Evolutionary conservation across 148 eudicot genomes (phyloP), one percentile per base, ranked within the genome.

Genomic region (Spergularia bocconei): DNA sequence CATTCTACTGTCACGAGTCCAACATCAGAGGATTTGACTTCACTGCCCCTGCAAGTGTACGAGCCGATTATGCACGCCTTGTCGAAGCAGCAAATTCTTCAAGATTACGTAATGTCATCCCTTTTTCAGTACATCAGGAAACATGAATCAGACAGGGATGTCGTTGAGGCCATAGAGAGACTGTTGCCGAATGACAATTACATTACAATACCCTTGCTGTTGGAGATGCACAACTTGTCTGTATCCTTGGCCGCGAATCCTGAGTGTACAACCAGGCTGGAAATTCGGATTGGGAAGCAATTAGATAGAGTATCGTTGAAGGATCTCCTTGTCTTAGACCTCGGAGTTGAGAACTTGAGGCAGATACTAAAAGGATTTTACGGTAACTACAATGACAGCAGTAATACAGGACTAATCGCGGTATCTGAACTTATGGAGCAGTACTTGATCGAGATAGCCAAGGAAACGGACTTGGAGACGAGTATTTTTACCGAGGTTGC

Each of bases 361-460:
- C 81, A 86, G 73, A 87, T 93, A 11, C 29, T 93, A 74, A 88
- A 91, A 75, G 80, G 79, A 19, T 93, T 77, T 74, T 93, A 86
- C 79, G 51, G 78, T 16, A 83, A 85, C 56, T 84, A 69, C 82
- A 53, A n/a, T 0, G 77, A 74, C 3, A 15, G 61, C 0, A 79
- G 79, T 21, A 5, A 41, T 0, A 61, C 75, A 0, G 89, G 88
- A 11, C 65, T 91, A 50, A 21, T 79, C 0, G 52, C 48, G 0
- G 96, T 93, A 38, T 87, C 93, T 2, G 89, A 89, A 9, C 88
- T 91, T 1, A 75, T 93, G 74, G 98, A 89, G 16, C 78, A 79
- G 7, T 91, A 88, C 81, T 78, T 93, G 72, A 72, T 80, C 6
- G 88, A 82, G 75, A 84, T 89, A 44, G 90, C 96, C 4, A 79